These are phyloP conservation scores for Fagopyrum homotropicum DNA, from an alignment of 148 eudicot species.

Conservation along the genomic window DNA sequence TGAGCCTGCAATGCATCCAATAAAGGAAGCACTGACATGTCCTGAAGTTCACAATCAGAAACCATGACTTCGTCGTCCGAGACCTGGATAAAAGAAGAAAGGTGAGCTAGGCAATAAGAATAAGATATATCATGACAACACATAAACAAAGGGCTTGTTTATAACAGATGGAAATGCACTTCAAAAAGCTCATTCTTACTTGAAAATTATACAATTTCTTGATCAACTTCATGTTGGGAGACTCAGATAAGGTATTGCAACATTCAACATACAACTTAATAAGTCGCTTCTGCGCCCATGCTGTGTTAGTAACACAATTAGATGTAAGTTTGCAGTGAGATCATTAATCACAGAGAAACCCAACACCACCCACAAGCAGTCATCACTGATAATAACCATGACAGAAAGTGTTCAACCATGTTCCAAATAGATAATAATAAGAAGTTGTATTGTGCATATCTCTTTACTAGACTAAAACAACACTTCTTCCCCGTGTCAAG, in stretches of 20 bases:
- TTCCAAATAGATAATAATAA: not conserved
- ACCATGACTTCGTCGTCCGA: slow-evolving; percentile 85
- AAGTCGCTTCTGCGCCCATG: slow-evolving; percentile 77
- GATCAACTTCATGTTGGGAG: slow-evolving; percentile 69
- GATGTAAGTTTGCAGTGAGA: not conserved
- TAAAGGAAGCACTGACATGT: slow-evolving; percentile 70
- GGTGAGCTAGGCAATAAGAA: slow-evolving; percentile 4
- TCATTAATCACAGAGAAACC: not conserved
- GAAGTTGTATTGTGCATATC: too few relatives aligned
- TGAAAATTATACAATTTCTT: slow-evolving; percentile 65
- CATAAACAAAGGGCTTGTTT: not conserved
- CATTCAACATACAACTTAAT: slow-evolving; percentile 74
- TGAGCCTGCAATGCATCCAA: slow-evolving; percentile 71
- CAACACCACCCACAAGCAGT: not conserved
- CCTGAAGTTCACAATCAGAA: slow-evolving; percentile 75
- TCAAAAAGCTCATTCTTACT: slow-evolving; percentile 30
- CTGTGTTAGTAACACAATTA: slow-evolving; percentile 29
- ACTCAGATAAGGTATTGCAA: slow-evolving; percentile 57
- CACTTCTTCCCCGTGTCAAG: too few relatives aligned
- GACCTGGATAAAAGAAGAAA: slow-evolving; percentile 39
- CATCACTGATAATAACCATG: not conserved
- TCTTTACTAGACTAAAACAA: too few relatives aligned
- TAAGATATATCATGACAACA: not conserved
- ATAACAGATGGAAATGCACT: not conserved
- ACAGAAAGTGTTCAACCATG: not conserved